phyloP scores from a whole-genome alignment of 768 basidiomycete species.

The Naganishia randhawae region DNA sequence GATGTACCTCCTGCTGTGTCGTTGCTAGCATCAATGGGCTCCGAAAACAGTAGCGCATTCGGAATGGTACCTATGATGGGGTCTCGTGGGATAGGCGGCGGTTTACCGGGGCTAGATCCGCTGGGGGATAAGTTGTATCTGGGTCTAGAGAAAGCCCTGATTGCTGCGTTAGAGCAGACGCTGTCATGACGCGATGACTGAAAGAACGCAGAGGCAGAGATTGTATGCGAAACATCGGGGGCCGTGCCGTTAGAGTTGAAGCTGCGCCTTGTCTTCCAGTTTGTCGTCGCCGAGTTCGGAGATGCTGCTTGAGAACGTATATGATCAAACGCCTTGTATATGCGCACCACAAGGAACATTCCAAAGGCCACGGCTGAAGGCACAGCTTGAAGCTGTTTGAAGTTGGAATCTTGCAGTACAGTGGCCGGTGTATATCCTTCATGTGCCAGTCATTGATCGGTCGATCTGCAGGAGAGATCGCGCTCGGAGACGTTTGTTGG shows the following conservation, averaged over 20 bases:
- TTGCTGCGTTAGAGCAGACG: constrained; percentile 53
- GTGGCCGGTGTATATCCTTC: not conserved
- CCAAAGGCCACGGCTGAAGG: no score
- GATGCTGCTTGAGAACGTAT: no score
- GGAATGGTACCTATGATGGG: not conserved
- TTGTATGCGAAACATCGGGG: no score
- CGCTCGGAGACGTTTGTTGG: not conserved
- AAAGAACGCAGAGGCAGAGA: not conserved
- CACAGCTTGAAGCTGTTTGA: not conserved
- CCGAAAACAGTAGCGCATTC: not conserved
- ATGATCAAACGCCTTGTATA: no score
- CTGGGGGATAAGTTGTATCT: constrained; percentile 57
- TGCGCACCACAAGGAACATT: no score
- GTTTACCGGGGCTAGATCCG: constrained; percentile 49
- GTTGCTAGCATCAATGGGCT: not conserved
- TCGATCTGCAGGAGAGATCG: not conserved
- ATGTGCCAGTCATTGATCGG: not conserved
- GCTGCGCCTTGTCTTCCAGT: no score
- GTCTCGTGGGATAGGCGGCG: not conserved
- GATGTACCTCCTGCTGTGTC: constrained; percentile 56
- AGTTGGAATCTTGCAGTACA: no score
- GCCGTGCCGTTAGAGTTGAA: no score
- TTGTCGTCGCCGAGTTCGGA: no score
- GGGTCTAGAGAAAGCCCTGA: constrained; percentile 63
- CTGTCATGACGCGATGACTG: not conserved